These are phyloP conservation scores for Arthrobotrys megalospora DNA, from an alignment of 2,329 filamentous ascomycete genomes.

Conservation along the genomic window DNA sequence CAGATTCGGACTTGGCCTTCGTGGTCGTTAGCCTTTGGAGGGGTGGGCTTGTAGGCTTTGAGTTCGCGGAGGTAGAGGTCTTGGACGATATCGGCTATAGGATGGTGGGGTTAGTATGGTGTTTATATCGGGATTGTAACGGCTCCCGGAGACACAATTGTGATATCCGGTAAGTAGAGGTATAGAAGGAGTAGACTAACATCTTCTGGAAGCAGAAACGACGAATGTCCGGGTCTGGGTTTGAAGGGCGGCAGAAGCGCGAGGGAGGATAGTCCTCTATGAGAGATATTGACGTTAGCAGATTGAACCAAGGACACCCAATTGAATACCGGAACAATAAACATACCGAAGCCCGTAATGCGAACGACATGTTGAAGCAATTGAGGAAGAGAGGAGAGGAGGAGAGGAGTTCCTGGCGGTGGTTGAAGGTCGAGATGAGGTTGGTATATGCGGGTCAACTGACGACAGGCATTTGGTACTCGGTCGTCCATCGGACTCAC, in stretches of 20 bases:
- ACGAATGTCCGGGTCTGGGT: slow-evolving; percentile 56
- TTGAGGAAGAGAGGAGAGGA: slow-evolving; percentile 54
- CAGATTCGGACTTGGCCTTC: slow-evolving; percentile 94
- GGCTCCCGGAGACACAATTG: not conserved
- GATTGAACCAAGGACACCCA: not conserved
- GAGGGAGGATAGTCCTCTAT: slow-evolving; percentile 59
- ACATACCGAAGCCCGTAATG: slow-evolving; percentile 59
- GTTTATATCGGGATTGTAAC: slow-evolving; percentile 6
- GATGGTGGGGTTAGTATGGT: slow-evolving; percentile 45
- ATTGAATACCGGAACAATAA: slow-evolving; percentile 21
- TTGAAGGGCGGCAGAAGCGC: slow-evolving; percentile 56
- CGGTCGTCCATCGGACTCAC: slow-evolving; percentile 58
- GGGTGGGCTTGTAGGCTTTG: slow-evolving; percentile 90
- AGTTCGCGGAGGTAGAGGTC: slow-evolving; percentile 97
- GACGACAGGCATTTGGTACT: slow-evolving; percentile 46
- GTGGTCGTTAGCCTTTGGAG: slow-evolving; percentile 86
- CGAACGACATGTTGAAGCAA: slow-evolving; percentile 60
- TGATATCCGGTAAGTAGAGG: not conserved
- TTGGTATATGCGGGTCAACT: slow-evolving; percentile 44
- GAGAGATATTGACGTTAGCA: slow-evolving; percentile 35
- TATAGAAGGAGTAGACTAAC: slow-evolving; percentile 34
- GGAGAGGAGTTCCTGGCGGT: slow-evolving; percentile 17
- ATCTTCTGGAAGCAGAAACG: slow-evolving; percentile 49
- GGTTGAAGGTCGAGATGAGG: slow-evolving; percentile 53
- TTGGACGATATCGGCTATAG: slow-evolving; percentile 92